Conservation (phyloP, 495 filamentous ascomycete genomes). For the Trichocladium antarcticum region DNA sequence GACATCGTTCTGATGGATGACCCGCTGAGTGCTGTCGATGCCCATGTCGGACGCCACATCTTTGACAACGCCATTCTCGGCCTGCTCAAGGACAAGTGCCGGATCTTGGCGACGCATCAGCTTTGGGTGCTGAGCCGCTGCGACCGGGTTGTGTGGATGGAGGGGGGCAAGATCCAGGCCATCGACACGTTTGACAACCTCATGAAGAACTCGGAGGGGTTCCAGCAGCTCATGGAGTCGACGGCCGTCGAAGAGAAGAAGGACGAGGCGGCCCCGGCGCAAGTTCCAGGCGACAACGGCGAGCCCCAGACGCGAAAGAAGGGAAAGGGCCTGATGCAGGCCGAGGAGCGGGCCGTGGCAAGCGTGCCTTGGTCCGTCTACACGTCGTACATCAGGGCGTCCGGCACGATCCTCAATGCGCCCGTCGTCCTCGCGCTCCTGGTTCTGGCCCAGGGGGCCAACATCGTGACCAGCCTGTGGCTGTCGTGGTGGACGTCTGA, state of each 20-base stretch:
- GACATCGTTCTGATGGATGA: conserved; percentile 80
- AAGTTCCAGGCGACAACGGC: conserved; percentile 37
- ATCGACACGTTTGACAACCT: conserved; percentile 82
- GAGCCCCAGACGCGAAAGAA: conserved; percentile 54
- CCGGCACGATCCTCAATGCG: conserved; percentile 61
- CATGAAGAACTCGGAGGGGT: conserved; percentile 61
- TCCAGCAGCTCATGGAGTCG: conserved; percentile 71
- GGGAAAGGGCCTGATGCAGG: conserved; percentile 66
- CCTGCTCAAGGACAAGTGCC: conserved; percentile 74
- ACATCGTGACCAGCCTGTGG: conserved; percentile 83
- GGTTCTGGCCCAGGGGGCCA: conserved; percentile 61
- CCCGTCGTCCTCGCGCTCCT: conserved; percentile 55
- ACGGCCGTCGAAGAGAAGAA: conserved; percentile 64
- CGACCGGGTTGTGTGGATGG: conserved; percentile 85
- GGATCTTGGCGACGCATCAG: conserved; percentile 90
- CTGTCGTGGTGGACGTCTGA: conserved; percentile 82
- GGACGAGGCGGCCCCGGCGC: conserved; percentile 31
- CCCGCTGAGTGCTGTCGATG: conserved; percentile 71
- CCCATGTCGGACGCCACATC: conserved; percentile 84
- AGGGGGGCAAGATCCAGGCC: conserved; percentile 68
- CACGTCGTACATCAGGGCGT: conserved; percentile 65
- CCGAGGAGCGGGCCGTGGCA: conserved; percentile 74
- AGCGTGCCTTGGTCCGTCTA: conserved; percentile 80
- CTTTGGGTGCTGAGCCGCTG: conserved; percentile 84
- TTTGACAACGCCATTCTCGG: conserved; percentile 93